A percentile compares a stretch with the other conserved stretches of the same genome.
Conservation (phyloP, 345 rosid genomes). For the Mangifera indica region DNA sequence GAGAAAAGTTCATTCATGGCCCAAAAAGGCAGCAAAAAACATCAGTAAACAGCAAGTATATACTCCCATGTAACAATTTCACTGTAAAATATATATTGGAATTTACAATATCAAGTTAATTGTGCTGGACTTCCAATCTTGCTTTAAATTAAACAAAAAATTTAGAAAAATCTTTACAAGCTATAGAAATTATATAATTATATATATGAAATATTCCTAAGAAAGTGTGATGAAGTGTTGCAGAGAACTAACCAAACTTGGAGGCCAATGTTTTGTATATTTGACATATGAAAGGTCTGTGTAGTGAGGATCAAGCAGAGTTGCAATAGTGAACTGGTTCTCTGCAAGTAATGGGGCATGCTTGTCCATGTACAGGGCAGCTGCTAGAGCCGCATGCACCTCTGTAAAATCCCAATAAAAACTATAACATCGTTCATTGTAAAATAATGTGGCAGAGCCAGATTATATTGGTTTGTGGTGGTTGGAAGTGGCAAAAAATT, state of each 20-base stretch:
- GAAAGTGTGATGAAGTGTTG: conserved; percentile 56
- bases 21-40: not conserved
- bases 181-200: not conserved
- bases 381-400: conserved; percentile 64
- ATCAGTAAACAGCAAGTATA: conserved; percentile 7
- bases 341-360: conserved; percentile 59
- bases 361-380: conserved; percentile 55
- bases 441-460: not conserved
- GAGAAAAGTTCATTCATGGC: too few species aligned
- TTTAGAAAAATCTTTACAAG: not conserved
- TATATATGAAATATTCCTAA: conserved; percentile 8
- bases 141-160: too few species aligned
- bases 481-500: too few species aligned
- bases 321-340: conserved; percentile 58
- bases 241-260: conserved; percentile 61
- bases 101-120: not conserved
- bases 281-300: conserved; percentile 52
- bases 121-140: not conserved
- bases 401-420: conserved; percentile 32
- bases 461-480: not conserved
- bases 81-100: conserved; percentile 3
- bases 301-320: conserved; percentile 58
- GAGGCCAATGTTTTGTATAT: conserved; percentile 67
- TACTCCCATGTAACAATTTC: not conserved
- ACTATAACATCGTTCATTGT: not conserved